Evolutionary conservation across 2,329 filamentous ascomycete genomes (phyloP), one percentile per base, ranked within the genome.

Genomic region (Uncinocarpus reesii): DNA sequence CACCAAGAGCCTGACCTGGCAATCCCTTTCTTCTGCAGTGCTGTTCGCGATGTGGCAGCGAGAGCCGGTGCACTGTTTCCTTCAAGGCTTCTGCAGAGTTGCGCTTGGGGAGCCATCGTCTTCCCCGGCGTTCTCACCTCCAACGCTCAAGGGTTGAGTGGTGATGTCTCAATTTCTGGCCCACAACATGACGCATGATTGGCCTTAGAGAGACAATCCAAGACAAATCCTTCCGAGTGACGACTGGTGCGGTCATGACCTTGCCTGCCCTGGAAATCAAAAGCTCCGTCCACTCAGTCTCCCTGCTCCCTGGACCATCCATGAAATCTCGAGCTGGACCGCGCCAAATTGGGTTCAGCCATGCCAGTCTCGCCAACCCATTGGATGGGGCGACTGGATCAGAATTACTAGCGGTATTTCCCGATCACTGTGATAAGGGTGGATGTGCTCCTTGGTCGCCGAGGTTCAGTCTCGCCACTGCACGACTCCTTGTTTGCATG

Each of bases 391-490:
- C n/a, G 13, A 18, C n/a, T 28, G 38, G 38, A 42, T 42, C 38
- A n/a, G 18, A 29, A 29, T 42, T 42, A 42, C 38, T 42, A 42
- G 38, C n/a, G 23, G 38, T 42, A 42, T 26, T n/a, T n/a, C n/a
- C n/a, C n/a, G n/a, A n/a, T n/a, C n/a, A n/a, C n/a, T n/a, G n/a
- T 40, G 37, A 34, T n/a, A n/a, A 15, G 11, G 37, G 20, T 40
- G 20, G 21, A 10, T 26, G 37, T 8, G 13, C 6, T 38, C 18
- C 18, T 20, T 4, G 24, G 38, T 42, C 38, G 38, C 38, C 38
- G 38, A 42, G 38, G 38, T 42, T 38, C 13, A 11, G 8, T 18
- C 32, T 35, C 15, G 35, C 18, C 35, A 37, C 18, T 21, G n/a
- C 13, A 7, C 16, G 10, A 13, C 7, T 21, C 35, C 23, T 23